phyloP scores from a whole-genome alignment of 768 basidiomycete species.

The Leccinellum rugosiceps region DNA sequence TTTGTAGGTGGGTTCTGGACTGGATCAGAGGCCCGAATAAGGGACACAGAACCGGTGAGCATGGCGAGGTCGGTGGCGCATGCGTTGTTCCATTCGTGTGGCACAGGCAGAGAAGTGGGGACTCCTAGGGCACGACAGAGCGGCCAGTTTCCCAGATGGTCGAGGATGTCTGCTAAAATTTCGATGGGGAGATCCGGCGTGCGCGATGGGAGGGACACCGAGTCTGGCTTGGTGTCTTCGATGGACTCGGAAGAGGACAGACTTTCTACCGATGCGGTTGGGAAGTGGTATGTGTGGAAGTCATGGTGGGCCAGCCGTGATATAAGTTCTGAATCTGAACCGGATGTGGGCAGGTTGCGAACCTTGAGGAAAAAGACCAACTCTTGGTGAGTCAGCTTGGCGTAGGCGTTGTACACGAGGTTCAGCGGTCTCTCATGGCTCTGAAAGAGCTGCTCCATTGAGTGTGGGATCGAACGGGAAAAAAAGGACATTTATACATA shows the following conservation, averaged over 20 bases:
- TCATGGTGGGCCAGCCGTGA: conserved; percentile 74
- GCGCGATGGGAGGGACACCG: conserved; percentile 32
- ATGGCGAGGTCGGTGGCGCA: conserved; percentile 69
- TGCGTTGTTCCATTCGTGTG: conserved; percentile 70
- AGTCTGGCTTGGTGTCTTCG: conserved; percentile 20
- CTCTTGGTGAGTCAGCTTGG: conserved; percentile 61
- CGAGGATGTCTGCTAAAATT: conserved; percentile 72
- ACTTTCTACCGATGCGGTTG: conserved; percentile 30
- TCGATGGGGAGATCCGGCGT: conserved; percentile 70
- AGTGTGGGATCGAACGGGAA: conserved; percentile 12
- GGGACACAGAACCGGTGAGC: conserved; percentile 57
- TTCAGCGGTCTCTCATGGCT: conserved; percentile 28
- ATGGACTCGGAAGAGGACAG: conserved; percentile 23
- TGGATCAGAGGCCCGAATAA: conserved; percentile 60
- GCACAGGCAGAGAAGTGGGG: conserved; percentile 63
- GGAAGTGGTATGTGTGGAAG: conserved; percentile 66
- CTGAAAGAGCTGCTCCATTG: conserved; percentile 17
- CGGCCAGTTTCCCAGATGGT: conserved; percentile 82
- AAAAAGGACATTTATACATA: conserved; percentile 24
- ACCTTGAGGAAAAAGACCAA: conserved; percentile 73
- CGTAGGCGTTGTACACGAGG: conserved; percentile 66
- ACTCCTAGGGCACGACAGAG: conserved; percentile 74
- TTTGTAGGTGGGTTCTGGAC: conserved; percentile 58
- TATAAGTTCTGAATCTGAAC: conserved; percentile 62
- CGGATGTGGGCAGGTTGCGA: conserved; percentile 64